Base-by-base conservation (phyloP, 163 green algal genomes). In the Scenedesmus sp. region DNA sequence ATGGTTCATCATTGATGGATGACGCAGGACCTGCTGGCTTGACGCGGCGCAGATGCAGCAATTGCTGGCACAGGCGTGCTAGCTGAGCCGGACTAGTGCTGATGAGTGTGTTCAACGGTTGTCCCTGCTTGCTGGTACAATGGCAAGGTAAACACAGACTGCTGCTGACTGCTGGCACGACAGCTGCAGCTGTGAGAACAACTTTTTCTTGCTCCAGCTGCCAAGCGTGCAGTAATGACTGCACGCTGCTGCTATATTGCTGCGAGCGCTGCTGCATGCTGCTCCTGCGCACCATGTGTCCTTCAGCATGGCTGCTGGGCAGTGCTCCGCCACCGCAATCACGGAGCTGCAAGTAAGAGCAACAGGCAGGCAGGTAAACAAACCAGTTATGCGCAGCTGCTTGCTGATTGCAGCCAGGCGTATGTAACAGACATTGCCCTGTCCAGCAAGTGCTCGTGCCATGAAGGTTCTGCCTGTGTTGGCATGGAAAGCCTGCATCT, bases 271-370 rank as follows among this genome's bases (percentile, higher is more conserved):
- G 61, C 43, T n/a, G 65, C 3, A 9, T 37, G 43, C 68, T 59
- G 46, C 70, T 43, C 22, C 7, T 53, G 46, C 91, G 37, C 82
- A 92, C 91, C 91, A 93, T 26, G 35, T 86, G 16, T 89, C 81
- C 82, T 90, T 86, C 35, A 90, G 30, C 80, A 93, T 90, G 42
- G 82, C 87, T n/a, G 91, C 83, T 24, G 91, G 91, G 88, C 91
- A 93, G 83, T 93, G 91, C 61, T 89, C 73, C 15, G 91, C 91
- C 7, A 93, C 79, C 18, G 87, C 88, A 56, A 93, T 91, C 7
- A 93, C 44, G 40, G 65, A 86, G 83, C 88, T 92, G 81, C 81
- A 83, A 30, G 5, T 43, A 40, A 43, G 4, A 37, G 30, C 65
- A 30, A 22, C 22, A 84, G 5, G 24, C 78, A 84, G 37, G 81